phyloP scores from a whole-genome alignment of 805 yeast species.

The Nakazawaea holstii region DNA sequence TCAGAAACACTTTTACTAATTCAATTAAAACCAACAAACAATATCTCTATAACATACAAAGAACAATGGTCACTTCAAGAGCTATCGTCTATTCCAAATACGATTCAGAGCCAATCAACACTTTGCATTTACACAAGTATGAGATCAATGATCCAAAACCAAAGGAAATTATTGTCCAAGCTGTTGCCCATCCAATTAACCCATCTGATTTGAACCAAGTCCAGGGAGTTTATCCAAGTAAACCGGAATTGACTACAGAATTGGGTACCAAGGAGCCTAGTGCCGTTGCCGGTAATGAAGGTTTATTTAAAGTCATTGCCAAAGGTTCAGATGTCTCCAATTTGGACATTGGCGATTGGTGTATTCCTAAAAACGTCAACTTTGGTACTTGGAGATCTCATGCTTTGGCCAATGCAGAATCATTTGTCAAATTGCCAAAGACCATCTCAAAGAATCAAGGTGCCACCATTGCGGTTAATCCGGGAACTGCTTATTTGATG shows the following conservation, averaged over 20 bases:
- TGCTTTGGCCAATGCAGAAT: constrained; percentile 45
- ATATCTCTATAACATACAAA: neutral
- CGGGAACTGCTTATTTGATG: constrained; percentile 88
- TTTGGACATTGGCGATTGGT: constrained; percentile 77
- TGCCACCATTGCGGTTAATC: constrained; percentile 89
- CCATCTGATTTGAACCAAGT: constrained; percentile 87
- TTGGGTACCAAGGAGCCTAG: constrained; percentile 59
- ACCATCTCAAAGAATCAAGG: constrained; percentile 57
- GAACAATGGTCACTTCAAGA: constrained; percentile 29
- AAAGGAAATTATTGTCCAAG: constrained; percentile 52
- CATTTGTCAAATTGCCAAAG: constrained; percentile 55
- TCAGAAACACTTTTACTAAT: too few species aligned
- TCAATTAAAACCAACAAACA: too few species aligned
- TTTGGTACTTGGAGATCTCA: constrained; percentile 95
- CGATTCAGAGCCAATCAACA: constrained; percentile 56
- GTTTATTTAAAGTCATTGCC: constrained; percentile 78
- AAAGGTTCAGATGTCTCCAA: constrained; percentile 49
- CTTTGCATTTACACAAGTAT: constrained; percentile 45
- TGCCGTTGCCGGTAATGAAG: constrained; percentile 94
- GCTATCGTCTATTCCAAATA: constrained; percentile 65
- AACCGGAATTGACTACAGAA: constrained; percentile 51
- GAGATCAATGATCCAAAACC: constrained; percentile 36
- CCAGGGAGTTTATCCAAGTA: constrained; percentile 81
- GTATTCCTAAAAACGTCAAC: constrained; percentile 68
- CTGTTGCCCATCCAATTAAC: constrained; percentile 80